Evolutionary conservation across 2,329 filamentous ascomycete genomes (phyloP).

Genomic region (Fonsecaea monophora): DNA sequence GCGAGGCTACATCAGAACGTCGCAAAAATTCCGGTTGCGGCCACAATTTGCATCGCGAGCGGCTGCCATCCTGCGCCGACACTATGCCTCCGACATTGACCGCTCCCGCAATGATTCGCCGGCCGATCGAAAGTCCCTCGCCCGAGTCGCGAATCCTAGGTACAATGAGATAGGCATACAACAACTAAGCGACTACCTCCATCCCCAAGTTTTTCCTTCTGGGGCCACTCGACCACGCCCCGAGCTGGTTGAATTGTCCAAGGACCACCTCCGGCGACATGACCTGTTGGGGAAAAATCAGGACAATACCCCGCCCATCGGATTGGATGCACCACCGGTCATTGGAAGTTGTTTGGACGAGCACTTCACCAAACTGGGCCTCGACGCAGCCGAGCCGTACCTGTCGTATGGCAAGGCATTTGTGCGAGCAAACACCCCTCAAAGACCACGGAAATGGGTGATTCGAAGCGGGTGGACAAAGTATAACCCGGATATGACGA

Average conservation of each 20-base stretch:
- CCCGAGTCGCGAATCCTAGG: constrained; percentile 60
- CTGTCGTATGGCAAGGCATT: constrained; percentile 77
- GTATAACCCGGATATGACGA: constrained; percentile 76
- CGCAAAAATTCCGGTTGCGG: constrained; percentile 40
- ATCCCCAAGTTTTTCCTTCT: constrained; percentile 78
- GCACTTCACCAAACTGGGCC: constrained; percentile 87
- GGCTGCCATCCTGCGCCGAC: constrained; percentile 36
- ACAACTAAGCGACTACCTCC: constrained; percentile 84
- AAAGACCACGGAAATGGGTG: constrained; percentile 74
- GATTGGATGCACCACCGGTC: constrained; percentile 81
- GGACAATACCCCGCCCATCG: constrained; percentile 75
- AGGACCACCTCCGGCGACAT: constrained; percentile 82
- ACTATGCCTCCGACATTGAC: constrained; percentile 33
- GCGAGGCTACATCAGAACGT: constrained; percentile 41
- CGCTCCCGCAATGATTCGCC: neutral
- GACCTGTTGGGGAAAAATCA: constrained; percentile 90
- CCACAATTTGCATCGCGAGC: constrained; percentile 33
- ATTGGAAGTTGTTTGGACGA: constrained; percentile 86
- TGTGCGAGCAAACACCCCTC: constrained; percentile 64
- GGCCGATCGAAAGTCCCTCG: constrained; percentile 18
- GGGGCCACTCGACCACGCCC: constrained; percentile 62
- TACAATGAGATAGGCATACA: constrained; percentile 95
- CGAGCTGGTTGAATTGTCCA: constrained; percentile 79
- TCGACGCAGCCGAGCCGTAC: constrained; percentile 86
- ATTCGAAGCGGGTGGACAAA: constrained; percentile 90